These are phyloP conservation scores for Nothophaeocryptopus gaeumannii DNA, from an alignment of 2,329 filamentous ascomycete species.

Conservation along the genomic window DNA sequence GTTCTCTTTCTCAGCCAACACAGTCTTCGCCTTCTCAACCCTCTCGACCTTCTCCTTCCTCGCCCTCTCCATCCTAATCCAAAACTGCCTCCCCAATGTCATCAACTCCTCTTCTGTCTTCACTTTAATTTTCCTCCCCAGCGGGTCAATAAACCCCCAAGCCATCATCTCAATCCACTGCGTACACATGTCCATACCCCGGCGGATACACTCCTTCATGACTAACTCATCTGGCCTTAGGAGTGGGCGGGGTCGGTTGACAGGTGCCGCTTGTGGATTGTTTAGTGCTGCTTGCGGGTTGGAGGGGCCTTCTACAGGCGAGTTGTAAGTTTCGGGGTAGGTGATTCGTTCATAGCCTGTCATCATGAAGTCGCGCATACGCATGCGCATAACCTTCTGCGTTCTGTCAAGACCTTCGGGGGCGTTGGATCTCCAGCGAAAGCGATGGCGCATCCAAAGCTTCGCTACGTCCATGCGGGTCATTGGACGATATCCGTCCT, in stretches of 20 bases:
- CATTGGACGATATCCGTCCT: constrained; percentile 19
- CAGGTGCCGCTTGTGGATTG: neutral
- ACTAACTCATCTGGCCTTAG: constrained; percentile 46
- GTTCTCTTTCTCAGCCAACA: neutral
- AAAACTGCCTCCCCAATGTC: constrained; percentile 1
- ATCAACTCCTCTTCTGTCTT: constrained; percentile 10
- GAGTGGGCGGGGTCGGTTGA: constrained; percentile 12
- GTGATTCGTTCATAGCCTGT: constrained; percentile 13
- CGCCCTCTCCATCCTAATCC: constrained; percentile 1
- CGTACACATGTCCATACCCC: constrained; percentile 54
- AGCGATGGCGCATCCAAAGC: constrained; percentile 59
- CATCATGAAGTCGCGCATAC: constrained; percentile 24
- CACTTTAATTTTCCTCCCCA: neutral
- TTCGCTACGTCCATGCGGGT: constrained; percentile 53
- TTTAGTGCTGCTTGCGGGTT: too few relatives aligned
- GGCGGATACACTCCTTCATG: constrained; percentile 53
- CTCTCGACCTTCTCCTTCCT: constrained; percentile 6
- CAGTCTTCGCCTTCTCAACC: constrained; percentile 2
- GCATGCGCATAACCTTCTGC: constrained; percentile 51
- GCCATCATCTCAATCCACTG: constrained; percentile 58
- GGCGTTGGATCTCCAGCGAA: constrained; percentile 34
- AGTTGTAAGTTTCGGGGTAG: constrained; percentile 5
- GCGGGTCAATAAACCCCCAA: constrained; percentile 50
- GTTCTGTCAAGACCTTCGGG: constrained; percentile 24
- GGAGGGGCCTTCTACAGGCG: too few relatives aligned